Percentiles rank a stretch among this genome's conserved stretches.
Conservation (phyloP, 805 yeast species). For the Ogataea kodamae region DNA sequence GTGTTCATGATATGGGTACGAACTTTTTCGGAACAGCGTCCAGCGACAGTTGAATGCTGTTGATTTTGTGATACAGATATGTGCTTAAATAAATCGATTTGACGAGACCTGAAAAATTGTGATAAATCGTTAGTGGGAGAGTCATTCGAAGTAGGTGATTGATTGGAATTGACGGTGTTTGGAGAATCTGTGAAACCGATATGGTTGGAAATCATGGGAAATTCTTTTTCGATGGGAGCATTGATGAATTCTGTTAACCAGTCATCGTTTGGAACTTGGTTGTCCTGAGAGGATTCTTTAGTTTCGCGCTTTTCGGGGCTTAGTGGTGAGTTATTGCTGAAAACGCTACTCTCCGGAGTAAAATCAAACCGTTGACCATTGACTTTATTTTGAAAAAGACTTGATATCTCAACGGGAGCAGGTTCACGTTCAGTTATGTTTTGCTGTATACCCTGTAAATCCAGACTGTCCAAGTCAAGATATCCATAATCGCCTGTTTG, state of each 20-base stretch:
- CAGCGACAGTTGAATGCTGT: constrained; percentile 29
- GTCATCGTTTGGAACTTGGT: constrained; percentile 34
- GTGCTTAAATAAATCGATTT: constrained; percentile 59
- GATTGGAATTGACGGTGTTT: constrained; percentile 28
- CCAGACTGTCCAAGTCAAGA: constrained; percentile 32
- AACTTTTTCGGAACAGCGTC: constrained; percentile 47
- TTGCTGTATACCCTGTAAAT: constrained; percentile 24
- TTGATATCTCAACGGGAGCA: constrained; percentile 6
- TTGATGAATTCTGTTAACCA: constrained; percentile 72
- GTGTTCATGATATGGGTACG: constrained; percentile 50
- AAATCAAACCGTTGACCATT: constrained; percentile 10
- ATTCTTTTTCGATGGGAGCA: constrained; percentile 60
- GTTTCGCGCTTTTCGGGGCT: constrained; percentile 9
- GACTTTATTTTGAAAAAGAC: constrained; percentile 11
- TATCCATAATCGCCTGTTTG: constrained; percentile 32
- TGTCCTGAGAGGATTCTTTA: constrained; percentile 9
- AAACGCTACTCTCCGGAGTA: constrained; percentile 12
- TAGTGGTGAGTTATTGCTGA: constrained; percentile 9
- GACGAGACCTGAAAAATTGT: constrained; percentile 60
- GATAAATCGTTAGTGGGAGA: constrained; percentile 47
- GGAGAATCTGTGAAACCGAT: constrained; percentile 55
- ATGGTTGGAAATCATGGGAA: constrained; percentile 49
- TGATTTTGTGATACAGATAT: constrained; percentile 29
- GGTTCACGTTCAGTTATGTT: constrained; percentile 7
- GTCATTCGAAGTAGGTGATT: constrained; percentile 32